Percentiles rank a stretch among this genome's conserved stretches.
These are phyloP conservation scores for Abelmoschus esculentus DNA, from an alignment of 345 rosid genomes.

Conservation along the genomic window DNA sequence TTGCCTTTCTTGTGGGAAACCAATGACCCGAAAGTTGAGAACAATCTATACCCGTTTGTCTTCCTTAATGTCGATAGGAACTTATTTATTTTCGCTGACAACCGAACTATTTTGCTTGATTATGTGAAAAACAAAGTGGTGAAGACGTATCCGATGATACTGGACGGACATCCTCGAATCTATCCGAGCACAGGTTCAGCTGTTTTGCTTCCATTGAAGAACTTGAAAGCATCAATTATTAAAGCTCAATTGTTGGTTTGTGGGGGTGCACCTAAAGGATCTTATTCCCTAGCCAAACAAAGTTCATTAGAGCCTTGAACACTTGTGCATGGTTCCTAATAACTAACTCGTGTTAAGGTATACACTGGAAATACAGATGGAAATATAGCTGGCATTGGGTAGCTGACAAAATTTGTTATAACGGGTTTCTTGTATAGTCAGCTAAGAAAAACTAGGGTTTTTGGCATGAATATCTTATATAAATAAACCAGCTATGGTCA, in stretches of 20 bases:
- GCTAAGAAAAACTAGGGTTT: too few relatives aligned
- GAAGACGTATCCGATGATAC: constrained; percentile 47
- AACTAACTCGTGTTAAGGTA: constrained; percentile 24
- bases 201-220: constrained; percentile 56
- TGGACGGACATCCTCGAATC: constrained; percentile 65
- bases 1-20: constrained; percentile 60
- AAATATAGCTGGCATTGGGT: too few relatives aligned
- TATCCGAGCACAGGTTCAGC: constrained; percentile 87
- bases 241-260: constrained; percentile 63
- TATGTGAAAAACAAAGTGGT: constrained; percentile 40
- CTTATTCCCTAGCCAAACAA: constrained; percentile 24
- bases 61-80: constrained; percentile 52
- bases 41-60: constrained; percentile 74
- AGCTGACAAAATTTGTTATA: too few relatives aligned
- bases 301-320: constrained; percentile 47
- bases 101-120: constrained; percentile 57
- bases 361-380: too few relatives aligned
- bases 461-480: too few relatives aligned
- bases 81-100: constrained; percentile 65
- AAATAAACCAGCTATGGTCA: too few relatives aligned
- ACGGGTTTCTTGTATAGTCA: too few relatives aligned
- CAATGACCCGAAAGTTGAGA: constrained; percentile 38
- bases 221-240: constrained; percentile 19
- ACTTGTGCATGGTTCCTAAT: constrained; percentile 69
- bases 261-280: constrained; percentile 75